These are phyloP conservation scores for Microstegium vimineum DNA, from an alignment of 176 grass and related monocot species.

Conservation along the genomic window DNA sequence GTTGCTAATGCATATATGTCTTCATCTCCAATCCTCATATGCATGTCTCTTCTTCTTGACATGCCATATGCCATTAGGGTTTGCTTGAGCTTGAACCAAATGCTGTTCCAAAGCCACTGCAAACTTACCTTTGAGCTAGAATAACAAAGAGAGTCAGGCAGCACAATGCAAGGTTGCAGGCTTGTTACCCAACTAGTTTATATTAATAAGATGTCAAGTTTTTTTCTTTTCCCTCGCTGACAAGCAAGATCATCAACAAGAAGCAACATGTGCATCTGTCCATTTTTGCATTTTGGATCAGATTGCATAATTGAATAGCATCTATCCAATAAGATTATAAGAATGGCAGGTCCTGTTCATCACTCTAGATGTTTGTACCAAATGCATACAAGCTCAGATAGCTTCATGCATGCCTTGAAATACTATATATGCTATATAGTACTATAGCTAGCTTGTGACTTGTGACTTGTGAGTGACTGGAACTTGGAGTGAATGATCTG, in stretches of 20 bases:
- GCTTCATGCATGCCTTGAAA: not conserved
- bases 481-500: slow-evolving; percentile 37
- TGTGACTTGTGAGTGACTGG: slow-evolving; percentile 16
- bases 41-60: slow-evolving; percentile 26
- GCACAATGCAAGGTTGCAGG: slow-evolving; percentile 28
- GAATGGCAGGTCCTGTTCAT: slow-evolving; percentile 25
- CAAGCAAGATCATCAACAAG: not conserved
- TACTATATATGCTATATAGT: not conserved
- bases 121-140: slow-evolving; percentile 23
- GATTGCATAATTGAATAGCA: not conserved
- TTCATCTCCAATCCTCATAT: not conserved
- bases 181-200: not conserved
- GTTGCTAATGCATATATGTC: not conserved
- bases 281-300: slow-evolving; percentile 21
- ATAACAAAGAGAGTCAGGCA: slow-evolving; percentile 36
- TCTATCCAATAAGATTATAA: not conserved
- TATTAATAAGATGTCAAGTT: slow-evolving; percentile 9
- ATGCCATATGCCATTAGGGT: slow-evolving; percentile 37
- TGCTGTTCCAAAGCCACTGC: slow-evolving; percentile 36
- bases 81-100: slow-evolving; percentile 49
- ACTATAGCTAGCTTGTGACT: slow-evolving; percentile 12
- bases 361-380: slow-evolving; percentile 29
- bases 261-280: slow-evolving; percentile 9
- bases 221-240: not conserved
- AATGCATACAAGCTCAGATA: slow-evolving; percentile 21